Evolutionary conservation across 2,329 filamentous ascomycete genomes (phyloP).

Genomic region (Dothistroma septosporum): DNA sequence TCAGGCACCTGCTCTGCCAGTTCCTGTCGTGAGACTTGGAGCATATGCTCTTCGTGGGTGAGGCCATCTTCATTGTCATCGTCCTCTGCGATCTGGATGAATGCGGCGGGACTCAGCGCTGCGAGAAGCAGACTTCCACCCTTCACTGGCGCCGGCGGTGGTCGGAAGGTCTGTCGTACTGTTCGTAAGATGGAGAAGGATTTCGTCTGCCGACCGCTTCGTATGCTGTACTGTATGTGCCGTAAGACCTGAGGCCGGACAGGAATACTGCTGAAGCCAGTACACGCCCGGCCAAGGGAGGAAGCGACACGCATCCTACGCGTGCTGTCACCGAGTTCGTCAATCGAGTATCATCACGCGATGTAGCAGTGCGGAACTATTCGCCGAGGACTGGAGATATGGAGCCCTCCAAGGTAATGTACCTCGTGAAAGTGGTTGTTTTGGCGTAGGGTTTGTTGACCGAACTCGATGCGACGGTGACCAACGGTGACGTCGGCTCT

Average conservation of each 20-base stretch:
- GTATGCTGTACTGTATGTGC: conserved; percentile 30
- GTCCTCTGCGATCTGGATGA: conserved; percentile 55
- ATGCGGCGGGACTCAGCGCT: conserved; percentile 54
- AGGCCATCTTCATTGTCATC: conserved; percentile 45
- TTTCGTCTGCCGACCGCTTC: conserved; percentile 24
- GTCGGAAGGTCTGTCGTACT: conserved; percentile 26
- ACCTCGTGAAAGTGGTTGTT: no score
- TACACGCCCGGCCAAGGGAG: conserved; percentile 26
- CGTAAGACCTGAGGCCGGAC: conserved; percentile 31
- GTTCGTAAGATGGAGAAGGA: conserved; percentile 27
- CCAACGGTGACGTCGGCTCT: no score
- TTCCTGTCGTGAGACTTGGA: conserved; percentile 74
- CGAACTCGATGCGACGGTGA: no score
- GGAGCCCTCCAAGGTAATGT: no score
- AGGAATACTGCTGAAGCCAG: conserved; percentile 18
- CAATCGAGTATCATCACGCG: no score
- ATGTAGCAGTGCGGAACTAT: no score
- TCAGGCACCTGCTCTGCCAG: conserved; percentile 65
- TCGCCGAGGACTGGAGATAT: no score
- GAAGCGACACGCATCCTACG: conserved; percentile 28
- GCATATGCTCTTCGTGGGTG: conserved; percentile 82
- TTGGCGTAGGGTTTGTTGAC: no score
- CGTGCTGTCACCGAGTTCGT: conserved; percentile 11
- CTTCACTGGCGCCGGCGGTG: conserved; percentile 35
- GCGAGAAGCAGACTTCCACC: conserved; percentile 37